Conservation (phyloP, 805 yeast species). For the Priceomyces haplophilus region DNA sequence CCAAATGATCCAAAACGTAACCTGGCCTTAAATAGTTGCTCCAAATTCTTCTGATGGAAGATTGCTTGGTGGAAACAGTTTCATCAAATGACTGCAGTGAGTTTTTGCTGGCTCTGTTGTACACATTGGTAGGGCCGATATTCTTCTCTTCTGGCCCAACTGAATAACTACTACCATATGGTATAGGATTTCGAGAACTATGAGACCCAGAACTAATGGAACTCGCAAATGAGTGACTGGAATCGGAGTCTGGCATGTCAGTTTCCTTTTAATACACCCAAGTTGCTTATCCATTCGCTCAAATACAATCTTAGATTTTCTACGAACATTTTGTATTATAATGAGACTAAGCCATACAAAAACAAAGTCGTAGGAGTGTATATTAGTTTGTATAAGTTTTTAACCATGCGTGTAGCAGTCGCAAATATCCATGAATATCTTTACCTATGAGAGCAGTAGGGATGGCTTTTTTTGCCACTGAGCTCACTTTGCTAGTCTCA, state of each 20-base stretch:
- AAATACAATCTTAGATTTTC: too few relatives aligned
- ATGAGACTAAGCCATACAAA: too few relatives aligned
- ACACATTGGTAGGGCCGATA: neutral
- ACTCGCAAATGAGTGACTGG: neutral
- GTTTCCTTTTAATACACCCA: too few relatives aligned
- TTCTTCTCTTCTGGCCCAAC: neutral
- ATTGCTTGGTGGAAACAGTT: slow-evolving; percentile 7
- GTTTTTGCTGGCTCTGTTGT: neutral
- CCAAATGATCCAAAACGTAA: slow-evolving; percentile 25
- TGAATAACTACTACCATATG: neutral
- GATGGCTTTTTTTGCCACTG: slow-evolving; percentile 31
- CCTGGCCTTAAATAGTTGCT: slow-evolving; percentile 18
- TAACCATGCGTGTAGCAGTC: slow-evolving; percentile 14
- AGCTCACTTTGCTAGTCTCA: slow-evolving; percentile 29
- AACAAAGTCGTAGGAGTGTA: too few relatives aligned
- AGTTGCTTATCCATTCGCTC: too few relatives aligned
- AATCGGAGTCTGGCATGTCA: too few relatives aligned
- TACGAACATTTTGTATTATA: too few relatives aligned
- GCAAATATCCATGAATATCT: slow-evolving; percentile 20
- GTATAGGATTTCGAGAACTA: neutral
- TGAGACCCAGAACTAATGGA: neutral
- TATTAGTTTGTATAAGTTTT: too few relatives aligned
- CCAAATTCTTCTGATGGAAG: slow-evolving; percentile 12
- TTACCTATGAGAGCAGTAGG: slow-evolving; percentile 31
- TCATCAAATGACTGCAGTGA: slow-evolving; percentile 1